Base-by-base conservation (phyloP, 2,329 filamentous ascomycete genomes). In the Sphaerulina vaccinii region DNA sequence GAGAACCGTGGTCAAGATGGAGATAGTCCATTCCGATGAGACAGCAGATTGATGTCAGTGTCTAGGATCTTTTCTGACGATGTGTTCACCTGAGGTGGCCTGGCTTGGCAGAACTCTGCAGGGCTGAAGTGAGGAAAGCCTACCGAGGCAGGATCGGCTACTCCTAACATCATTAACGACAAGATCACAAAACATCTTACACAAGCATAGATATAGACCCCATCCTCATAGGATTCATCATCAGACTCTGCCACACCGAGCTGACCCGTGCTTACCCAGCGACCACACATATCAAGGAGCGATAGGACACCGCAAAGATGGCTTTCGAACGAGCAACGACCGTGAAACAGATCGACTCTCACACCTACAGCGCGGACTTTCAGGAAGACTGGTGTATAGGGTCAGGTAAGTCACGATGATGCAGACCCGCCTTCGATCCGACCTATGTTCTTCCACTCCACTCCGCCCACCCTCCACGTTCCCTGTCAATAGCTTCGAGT, bases 351-450 rank as follows among this genome's bases (percentile, higher is more conserved):
- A 50, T 75, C 19, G 74, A 76, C 42, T 77, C 79, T 5, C 80
- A 85, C 64, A 79, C 75, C 13, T 87, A 87, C 65, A 71, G 74
- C 21, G 77, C 78, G 24, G 62, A 76, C 54, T 76, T 87, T 27
- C 69, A 72, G 33, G 71, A 77, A 32, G 79, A 81, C 60, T 87
- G 84, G 82, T 81, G 79, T 58, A 85, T 88, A 59, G 84, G 84
- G 50, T 79, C 75, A 57, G 83, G 83, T 82, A 74, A 47, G 57
- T 58, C 7, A 22, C 41, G 21, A 32, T 41, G 18, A 35, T 32
- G 24, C 38, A 18, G 21, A 42, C 19, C 47, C 38, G 27, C 32
- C 45, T 41, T 22, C 22, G 1, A 15, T n/a, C 45, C 45, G 23
- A 27, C 51, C 46, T 36, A 46, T 49, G 45, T 41, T 37, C 35